Evolutionary conservation across 2,329 filamentous ascomycete species (phyloP).

Genomic region (Capronia coronata): DNA sequence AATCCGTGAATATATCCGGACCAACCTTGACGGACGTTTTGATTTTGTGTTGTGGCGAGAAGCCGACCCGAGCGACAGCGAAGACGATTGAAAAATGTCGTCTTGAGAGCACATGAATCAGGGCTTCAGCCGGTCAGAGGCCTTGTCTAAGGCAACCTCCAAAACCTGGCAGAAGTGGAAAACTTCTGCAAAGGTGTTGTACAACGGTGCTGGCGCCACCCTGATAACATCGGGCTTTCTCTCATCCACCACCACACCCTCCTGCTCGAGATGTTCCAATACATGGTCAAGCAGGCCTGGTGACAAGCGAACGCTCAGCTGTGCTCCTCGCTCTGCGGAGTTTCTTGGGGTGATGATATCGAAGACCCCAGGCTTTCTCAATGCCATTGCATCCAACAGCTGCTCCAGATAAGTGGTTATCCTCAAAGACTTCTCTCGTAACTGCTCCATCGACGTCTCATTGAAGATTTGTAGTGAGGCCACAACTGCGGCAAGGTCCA

Average conservation of each 20-base stretch:
- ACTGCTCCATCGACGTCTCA: conserved; percentile 59
- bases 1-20: conserved; percentile 30
- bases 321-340: conserved; percentile 64
- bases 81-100: conserved; percentile 22
- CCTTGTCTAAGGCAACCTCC: conserved; percentile 12
- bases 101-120: not conserved
- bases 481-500: conserved; percentile 69
- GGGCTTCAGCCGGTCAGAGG: not conserved
- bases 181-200: conserved; percentile 73
- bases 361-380: conserved; percentile 40
- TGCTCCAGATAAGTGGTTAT: conserved; percentile 72
- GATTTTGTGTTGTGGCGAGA: conserved; percentile 28
- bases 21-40: conserved; percentile 25
- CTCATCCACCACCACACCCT: conserved; percentile 73
- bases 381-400: conserved; percentile 44
- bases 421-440: conserved; percentile 64
- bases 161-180: conserved; percentile 45
- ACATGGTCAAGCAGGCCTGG: conserved; percentile 66
- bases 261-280: conserved; percentile 55
- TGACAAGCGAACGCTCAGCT: conserved; percentile 66
- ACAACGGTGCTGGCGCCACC: conserved; percentile 75
- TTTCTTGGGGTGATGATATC: conserved; percentile 63
- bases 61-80: conserved; percentile 25
- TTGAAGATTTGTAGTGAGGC: conserved; percentile 69
- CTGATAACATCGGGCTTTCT: conserved; percentile 78